Evolutionary conservation across 1,139 yeast species (phyloP).

Genomic region (Nakaseomyces bracarensis): DNA sequence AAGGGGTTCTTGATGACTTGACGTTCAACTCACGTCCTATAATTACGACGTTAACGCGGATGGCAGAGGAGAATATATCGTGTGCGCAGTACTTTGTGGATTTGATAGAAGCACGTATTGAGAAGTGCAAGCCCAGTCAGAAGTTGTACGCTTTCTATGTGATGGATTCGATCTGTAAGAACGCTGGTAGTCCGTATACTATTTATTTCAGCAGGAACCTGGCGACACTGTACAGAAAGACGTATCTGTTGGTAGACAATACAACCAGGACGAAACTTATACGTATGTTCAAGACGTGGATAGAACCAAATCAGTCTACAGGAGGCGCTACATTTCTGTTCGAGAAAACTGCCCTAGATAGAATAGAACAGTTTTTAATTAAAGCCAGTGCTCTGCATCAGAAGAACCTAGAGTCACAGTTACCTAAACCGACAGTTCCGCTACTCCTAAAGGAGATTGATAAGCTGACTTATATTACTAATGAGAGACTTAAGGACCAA

Average conservation of each 20-base stretch:
- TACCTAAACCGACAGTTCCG: slow-evolving; percentile 29
- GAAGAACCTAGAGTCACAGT: slow-evolving; percentile 26
- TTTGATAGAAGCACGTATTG: slow-evolving; percentile 59
- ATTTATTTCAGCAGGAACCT: slow-evolving; percentile 46
- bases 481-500: slow-evolving; percentile 32
- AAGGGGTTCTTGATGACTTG: slow-evolving; percentile 47
- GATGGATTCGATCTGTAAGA: slow-evolving; percentile 88
- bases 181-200: slow-evolving; percentile 83
- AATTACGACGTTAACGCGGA: slow-evolving; percentile 73
- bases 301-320: slow-evolving; percentile 47
- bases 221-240: slow-evolving; percentile 50
- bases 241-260: slow-evolving; percentile 72
- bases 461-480: slow-evolving; percentile 35
- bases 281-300: slow-evolving; percentile 84
- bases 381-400: slow-evolving; percentile 43
- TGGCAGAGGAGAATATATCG: slow-evolving; percentile 76
- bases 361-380: slow-evolving; percentile 64
- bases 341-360: slow-evolving; percentile 58
- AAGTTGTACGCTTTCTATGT: slow-evolving; percentile 78
- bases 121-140: slow-evolving; percentile 67
- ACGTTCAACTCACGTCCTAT: slow-evolving; percentile 88
- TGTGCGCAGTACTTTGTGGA: slow-evolving; percentile 71
- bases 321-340: slow-evolving; percentile 39
- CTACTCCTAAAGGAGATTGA: slow-evolving; percentile 34
- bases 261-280: slow-evolving; percentile 63